These are phyloP conservation scores for Metschnikowia cubensis DNA, from an alignment of 805 yeast genomes.

Conservation along the genomic window DNA sequence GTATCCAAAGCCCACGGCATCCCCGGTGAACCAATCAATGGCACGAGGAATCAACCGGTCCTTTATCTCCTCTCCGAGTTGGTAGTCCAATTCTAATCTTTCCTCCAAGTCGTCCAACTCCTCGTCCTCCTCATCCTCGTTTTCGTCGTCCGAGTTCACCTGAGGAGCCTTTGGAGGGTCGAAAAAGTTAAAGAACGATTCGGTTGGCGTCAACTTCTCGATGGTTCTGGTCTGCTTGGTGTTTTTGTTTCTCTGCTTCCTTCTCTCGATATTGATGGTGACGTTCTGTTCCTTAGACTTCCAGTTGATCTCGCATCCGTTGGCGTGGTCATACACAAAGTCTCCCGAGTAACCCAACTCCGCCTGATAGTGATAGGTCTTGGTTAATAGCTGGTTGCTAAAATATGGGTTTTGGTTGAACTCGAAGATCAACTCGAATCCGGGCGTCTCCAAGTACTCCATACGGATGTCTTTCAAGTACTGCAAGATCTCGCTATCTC, in stretches of 20 bases:
- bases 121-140: constrained; percentile 49
- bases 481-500: constrained; percentile 81
- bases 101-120: constrained; percentile 74
- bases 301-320: constrained; percentile 87
- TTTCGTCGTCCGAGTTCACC: constrained; percentile 51
- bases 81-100: constrained; percentile 86
- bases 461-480: constrained; percentile 66
- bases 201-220: constrained; percentile 90
- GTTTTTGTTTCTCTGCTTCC: constrained; percentile 95
- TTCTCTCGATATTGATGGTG: constrained; percentile 82
- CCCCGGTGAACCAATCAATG: constrained; percentile 97
- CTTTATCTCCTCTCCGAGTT: constrained; percentile 92
- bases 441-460: constrained; percentile 80
- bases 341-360: constrained; percentile 94
- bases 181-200: constrained; percentile 93
- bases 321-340: constrained; percentile 95
- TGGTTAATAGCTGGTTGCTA: constrained; percentile 65
- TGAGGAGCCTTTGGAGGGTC: constrained; percentile 82
- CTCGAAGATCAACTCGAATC: constrained; percentile 81
- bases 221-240: constrained; percentile 95
- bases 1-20: constrained; percentile 73
- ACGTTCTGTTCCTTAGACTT: constrained; percentile 72
- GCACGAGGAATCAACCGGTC: constrained; percentile 96
- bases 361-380: constrained; percentile 90
- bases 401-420: constrained; percentile 75